phyloP scores from a whole-genome alignment of 2,329 filamentous ascomycete genomes.

The Falciphora oryzae region DNA sequence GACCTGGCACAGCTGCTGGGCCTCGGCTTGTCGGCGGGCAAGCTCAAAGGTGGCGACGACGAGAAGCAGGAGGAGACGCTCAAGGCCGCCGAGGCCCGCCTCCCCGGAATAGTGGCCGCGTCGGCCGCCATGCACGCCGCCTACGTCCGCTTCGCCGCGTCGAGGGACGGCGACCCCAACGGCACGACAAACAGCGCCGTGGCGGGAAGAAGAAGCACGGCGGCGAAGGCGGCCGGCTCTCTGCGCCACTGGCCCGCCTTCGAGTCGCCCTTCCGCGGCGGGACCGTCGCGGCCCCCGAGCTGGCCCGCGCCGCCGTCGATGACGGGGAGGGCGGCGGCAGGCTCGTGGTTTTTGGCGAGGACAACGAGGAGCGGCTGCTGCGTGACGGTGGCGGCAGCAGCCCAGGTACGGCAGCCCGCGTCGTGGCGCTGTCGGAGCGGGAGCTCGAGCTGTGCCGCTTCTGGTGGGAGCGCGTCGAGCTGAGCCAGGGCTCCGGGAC shows the following conservation, averaged over 20 bases:
- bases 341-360: slow-evolving; percentile 44
- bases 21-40: no score
- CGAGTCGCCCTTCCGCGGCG: slow-evolving; percentile 30
- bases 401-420: slow-evolving; percentile 37
- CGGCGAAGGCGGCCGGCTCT: background rate
- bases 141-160: slow-evolving; percentile 32
- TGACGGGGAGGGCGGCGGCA: slow-evolving; percentile 8
- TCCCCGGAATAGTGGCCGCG: slow-evolving; percentile 31
- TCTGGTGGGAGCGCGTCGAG: slow-evolving; percentile 54
- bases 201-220: background rate
- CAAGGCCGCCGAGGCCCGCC: slow-evolving; percentile 6
- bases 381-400: slow-evolving; percentile 13
- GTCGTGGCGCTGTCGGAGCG: slow-evolving; percentile 35
- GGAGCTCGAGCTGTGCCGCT: slow-evolving; percentile 45
- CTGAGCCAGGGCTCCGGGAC: slow-evolving; percentile 39
- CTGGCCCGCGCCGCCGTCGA: background rate
- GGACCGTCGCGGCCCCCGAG: slow-evolving; percentile 9
- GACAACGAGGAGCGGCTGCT: slow-evolving; percentile 50
- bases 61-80: background rate
- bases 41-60: background rate
- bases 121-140: slow-evolving; percentile 37
- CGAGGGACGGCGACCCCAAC: slow-evolving; percentile 13
- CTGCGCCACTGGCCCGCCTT: slow-evolving; percentile 36
- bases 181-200: slow-evolving; percentile 11
- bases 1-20: slow-evolving; percentile 29